Evolutionary conservation across 208 protist species (phyloP), one percentile per base, ranked within the genome.

Genomic region (Acanthamoeba comandoni): DNA sequence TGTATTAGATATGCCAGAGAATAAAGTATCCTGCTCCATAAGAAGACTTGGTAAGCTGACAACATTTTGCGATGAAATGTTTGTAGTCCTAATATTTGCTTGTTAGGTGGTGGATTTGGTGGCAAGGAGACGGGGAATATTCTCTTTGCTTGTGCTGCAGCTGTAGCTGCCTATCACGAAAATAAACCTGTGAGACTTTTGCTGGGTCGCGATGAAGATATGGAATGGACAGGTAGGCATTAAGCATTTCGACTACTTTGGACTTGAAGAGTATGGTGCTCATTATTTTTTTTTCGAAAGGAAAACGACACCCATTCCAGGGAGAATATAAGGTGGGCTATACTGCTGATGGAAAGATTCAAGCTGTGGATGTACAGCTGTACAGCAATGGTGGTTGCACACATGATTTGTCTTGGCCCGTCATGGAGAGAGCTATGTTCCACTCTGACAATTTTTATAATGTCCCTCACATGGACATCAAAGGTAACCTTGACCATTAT

Each of bases 371-470:
- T 19, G 49, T 26, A 24, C 35, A 92, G 11, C 62, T 96, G 24
- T 96, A 80, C 91, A 84, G 70, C 19, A 96, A 97, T 91, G 96
- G 92, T 35, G 97, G 97, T 52, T 96, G 91, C 85, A 94, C 93
- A 5, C 70, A 94, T 24, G 96, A 97, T 75, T 62, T 96, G 29
- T 93, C 91, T 15, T 67, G 92, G 39, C 91, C 94, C 19, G 95
- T 97, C 13, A 29, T 96, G 11, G 88, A 96, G 60, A 92, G 96
- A 58, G 96, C 96, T 3, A 49, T 98, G 2, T 96, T 97, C 65
- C 92, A 96, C 80, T 86, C 94, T 35, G 97, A 98, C 64, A 97
- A 96, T 91, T 43, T 53, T 2, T 98, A 98, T 93, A 70, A 94
- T 9, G 90, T 97, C 26, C 96, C 97, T 17, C 73, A 97, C 67